phyloP scores from a whole-genome alignment of 805 yeast genomes.

The Nakazawaea populi region DNA sequence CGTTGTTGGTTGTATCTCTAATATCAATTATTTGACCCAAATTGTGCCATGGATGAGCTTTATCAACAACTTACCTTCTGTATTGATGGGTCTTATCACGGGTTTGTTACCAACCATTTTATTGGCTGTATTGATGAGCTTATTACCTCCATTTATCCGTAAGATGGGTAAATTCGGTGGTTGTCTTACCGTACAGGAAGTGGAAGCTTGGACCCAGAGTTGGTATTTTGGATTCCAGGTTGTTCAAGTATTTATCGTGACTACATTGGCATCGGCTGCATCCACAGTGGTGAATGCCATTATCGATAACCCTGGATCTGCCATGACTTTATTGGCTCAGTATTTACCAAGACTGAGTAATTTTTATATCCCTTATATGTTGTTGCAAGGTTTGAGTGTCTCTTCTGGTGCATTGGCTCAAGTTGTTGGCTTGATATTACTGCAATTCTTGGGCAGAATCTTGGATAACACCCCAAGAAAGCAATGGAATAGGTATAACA shows the following conservation, averaged over 20 bases:
- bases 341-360: slow-evolving; percentile 88
- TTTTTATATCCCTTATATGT: slow-evolving; percentile 78
- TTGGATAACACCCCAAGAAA: slow-evolving; percentile 88
- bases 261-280: slow-evolving; percentile 79
- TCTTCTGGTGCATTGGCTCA: slow-evolving; percentile 77
- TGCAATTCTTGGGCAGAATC: slow-evolving; percentile 61
- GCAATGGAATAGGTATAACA: slow-evolving; percentile 74
- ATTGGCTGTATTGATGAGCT: slow-evolving; percentile 75
- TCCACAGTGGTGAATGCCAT: slow-evolving; percentile 74
- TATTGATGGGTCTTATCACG: slow-evolving; percentile 76
- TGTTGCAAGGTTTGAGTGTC: slow-evolving; percentile 74
- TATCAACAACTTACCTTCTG: slow-evolving; percentile 65
- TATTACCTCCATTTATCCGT: slow-evolving; percentile 81
- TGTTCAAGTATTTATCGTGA: slow-evolving; percentile 80
- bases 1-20: slow-evolving; percentile 92
- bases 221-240: slow-evolving; percentile 92
- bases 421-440: slow-evolving; percentile 64
- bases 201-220: slow-evolving; percentile 78
- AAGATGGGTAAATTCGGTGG: slow-evolving; percentile 75
- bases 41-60: slow-evolving; percentile 72
- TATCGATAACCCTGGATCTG: slow-evolving; percentile 56
- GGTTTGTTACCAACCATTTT: slow-evolving; percentile 81
- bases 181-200: slow-evolving; percentile 58
- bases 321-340: slow-evolving; percentile 67
- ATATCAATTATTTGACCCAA: slow-evolving; percentile 66